These are phyloP conservation scores for Lizonia empirigonia DNA, from an alignment of 2,329 filamentous ascomycete genomes.

Conservation along the genomic window DNA sequence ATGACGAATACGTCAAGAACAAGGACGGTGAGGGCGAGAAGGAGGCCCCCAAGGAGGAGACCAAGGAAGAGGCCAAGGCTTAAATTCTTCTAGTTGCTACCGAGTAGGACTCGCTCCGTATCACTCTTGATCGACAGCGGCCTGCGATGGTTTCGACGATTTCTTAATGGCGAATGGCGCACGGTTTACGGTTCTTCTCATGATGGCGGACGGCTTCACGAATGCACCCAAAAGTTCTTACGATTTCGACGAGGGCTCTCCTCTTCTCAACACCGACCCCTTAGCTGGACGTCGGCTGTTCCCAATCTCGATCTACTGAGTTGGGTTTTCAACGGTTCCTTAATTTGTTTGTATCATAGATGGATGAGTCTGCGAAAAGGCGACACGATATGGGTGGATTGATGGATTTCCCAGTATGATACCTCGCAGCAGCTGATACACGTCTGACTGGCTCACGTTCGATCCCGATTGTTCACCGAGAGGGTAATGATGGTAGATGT, in stretches of 20 bases:
- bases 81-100: conserved; percentile 39
- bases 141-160: conserved; percentile 36
- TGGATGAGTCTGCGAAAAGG: conserved; percentile 36
- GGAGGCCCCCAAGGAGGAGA: conserved; percentile 49
- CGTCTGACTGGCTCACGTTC: conserved; percentile 27
- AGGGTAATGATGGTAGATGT: conserved; percentile 28
- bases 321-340: conserved; percentile 30
- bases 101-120: conserved; percentile 39
- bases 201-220: conserved; percentile 42
- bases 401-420: conserved; percentile 37
- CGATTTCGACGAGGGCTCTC: conserved; percentile 34
- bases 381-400: conserved; percentile 32
- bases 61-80: conserved; percentile 55
- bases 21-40: conserved; percentile 58
- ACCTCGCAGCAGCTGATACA: conserved; percentile 34
- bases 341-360: conserved; percentile 45
- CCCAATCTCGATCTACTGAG: conserved; percentile 22
- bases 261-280: conserved; percentile 30
- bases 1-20: conserved; percentile 94
- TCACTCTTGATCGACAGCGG: conserved; percentile 33
- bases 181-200: conserved; percentile 38
- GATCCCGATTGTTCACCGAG: conserved; percentile 24
- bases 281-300: conserved; percentile 37
- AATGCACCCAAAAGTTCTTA: conserved; percentile 47
- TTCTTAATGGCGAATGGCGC: conserved; percentile 46